Evolutionary conservation across 2,329 filamentous ascomycete genomes (phyloP).

Genomic region (Neofusicoccum umdonicola): DNA sequence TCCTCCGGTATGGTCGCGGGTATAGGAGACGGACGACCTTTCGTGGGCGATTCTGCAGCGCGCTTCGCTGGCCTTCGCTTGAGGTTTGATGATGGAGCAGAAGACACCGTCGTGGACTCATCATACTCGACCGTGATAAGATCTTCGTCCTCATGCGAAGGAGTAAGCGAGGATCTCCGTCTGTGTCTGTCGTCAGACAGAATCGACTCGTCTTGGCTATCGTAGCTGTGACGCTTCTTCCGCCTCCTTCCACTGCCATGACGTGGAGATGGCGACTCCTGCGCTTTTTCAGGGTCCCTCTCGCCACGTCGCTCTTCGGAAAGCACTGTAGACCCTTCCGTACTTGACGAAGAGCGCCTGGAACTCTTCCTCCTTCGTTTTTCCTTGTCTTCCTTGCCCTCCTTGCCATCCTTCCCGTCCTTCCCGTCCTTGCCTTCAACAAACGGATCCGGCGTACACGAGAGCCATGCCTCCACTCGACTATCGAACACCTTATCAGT

Average conservation of each 20-base stretch:
- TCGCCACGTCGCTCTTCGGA: constrained; percentile 1
- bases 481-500: constrained; percentile 45
- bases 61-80: constrained; percentile 40
- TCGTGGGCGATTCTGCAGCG: constrained; percentile 40
- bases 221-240: constrained; percentile 28
- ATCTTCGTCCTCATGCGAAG: constrained; percentile 26
- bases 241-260: constrained; percentile 25
- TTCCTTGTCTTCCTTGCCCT: constrained; percentile 24
- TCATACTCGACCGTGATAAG: constrained; percentile 16
- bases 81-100: constrained; percentile 23
- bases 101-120: neutral
- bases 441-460: constrained; percentile 56
- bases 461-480: constrained; percentile 63
- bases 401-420: constrained; percentile 21
- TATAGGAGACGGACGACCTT: constrained; percentile 33
- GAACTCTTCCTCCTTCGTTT: neutral
- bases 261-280: constrained; percentile 7
- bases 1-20: constrained; percentile 25
- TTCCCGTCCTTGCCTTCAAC: constrained; percentile 33
- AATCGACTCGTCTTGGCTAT: constrained; percentile 27
- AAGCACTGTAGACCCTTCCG: constrained; percentile 8
- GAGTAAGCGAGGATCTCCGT: constrained; percentile 19
- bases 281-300: neutral
- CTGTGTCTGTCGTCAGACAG: constrained; percentile 24
- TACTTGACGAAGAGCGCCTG: constrained; percentile 14